These are phyloP conservation scores for Wickerhamomyces xylosicus DNA, from an alignment of 805 yeast genomes.

Conservation along the genomic window DNA sequence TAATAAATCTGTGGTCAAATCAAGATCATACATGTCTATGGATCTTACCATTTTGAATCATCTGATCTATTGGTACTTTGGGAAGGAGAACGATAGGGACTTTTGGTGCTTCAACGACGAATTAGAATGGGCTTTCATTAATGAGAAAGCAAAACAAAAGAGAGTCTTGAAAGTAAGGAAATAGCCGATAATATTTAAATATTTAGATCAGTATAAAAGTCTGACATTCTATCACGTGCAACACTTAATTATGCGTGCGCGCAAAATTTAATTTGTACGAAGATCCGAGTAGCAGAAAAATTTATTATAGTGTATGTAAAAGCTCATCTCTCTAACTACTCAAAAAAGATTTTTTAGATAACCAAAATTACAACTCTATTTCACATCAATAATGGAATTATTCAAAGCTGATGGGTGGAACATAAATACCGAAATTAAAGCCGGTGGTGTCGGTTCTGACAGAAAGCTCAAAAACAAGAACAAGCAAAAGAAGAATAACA, in stretches of 20 bases:
- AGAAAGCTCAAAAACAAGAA: conserved; percentile 18
- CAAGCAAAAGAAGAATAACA: conserved; percentile 17
- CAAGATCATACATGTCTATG: background rate
- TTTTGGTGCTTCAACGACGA: background rate
- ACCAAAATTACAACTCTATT: no score
- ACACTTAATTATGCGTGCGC: no score
- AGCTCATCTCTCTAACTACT: no score
- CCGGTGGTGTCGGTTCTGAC: conserved; percentile 26
- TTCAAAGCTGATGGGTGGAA: conserved; percentile 83
- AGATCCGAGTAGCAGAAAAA: no score
- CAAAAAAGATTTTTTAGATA: no score
- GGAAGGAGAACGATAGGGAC: background rate
- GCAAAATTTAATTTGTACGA: no score
- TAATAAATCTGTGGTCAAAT: background rate
- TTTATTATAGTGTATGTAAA: no score
- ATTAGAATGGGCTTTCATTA: background rate
- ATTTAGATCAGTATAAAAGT: no score
- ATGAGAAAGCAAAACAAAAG: background rate
- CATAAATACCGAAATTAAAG: conserved; percentile 42
- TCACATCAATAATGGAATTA: no score
- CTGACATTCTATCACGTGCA: no score
- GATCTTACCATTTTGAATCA: background rate
- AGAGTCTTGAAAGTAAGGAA: background rate
- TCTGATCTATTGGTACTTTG: background rate
- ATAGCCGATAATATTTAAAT: no score